phyloP scores from a whole-genome alignment of 2,329 filamentous ascomycete species.

The Blumeria graminis region DNA sequence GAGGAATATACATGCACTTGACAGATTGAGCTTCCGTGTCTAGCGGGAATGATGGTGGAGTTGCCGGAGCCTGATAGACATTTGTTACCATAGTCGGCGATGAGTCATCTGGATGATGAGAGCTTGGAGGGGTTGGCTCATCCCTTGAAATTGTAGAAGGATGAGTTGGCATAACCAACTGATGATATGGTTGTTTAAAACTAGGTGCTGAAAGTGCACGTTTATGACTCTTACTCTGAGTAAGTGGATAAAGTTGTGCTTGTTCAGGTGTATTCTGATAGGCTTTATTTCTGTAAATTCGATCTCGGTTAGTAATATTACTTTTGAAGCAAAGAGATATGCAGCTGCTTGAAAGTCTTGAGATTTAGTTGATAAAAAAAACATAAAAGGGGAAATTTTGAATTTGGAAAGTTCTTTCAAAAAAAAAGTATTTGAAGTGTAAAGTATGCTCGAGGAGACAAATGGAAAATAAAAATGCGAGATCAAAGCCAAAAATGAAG shows the following conservation, averaged over 20 bases:
- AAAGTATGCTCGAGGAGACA: too few relatives aligned
- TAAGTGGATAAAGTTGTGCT: slow-evolving; percentile 4
- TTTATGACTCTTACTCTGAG: slow-evolving; percentile 6
- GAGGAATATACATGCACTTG: slow-evolving; percentile 28
- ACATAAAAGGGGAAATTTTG: too few relatives aligned
- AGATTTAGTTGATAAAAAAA: too few relatives aligned
- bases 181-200: slow-evolving; percentile 3
- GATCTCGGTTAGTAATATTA: neutral
- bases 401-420: too few relatives aligned
- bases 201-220: slow-evolving; percentile 9
- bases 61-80: neutral
- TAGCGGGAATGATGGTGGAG: neutral
- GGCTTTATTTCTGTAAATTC: slow-evolving; percentile 4
- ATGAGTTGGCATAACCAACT: slow-evolving; percentile 4
- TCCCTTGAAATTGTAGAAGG: slow-evolving; percentile 4
- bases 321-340: too few relatives aligned
- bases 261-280: slow-evolving; percentile 8
- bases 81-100: slow-evolving; percentile 6
- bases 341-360: too few relatives aligned
- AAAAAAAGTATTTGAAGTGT: too few relatives aligned
- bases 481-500: too few relatives aligned
- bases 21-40: slow-evolving; percentile 5
- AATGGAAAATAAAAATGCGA: too few relatives aligned
- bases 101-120: slow-evolving; percentile 9
- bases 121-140: slow-evolving; percentile 13